Evolutionary conservation across 78 protist species (phyloP).

Genomic region (Chrysochromulina parva): DNA sequence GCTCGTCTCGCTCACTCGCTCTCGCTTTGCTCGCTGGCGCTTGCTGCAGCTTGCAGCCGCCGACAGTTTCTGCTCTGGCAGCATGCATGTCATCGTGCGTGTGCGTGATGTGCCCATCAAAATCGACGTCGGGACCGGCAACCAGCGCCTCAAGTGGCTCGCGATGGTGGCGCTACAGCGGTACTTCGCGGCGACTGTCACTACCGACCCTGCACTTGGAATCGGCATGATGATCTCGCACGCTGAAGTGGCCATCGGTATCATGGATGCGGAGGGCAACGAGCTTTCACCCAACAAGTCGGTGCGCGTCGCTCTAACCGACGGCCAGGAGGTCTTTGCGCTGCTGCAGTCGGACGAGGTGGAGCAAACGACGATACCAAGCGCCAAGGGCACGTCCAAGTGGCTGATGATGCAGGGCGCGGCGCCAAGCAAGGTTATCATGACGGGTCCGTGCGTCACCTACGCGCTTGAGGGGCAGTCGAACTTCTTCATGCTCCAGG

Average conservation of each 20-base stretch:
- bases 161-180: not conserved
- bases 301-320: not conserved
- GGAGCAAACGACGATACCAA: no score
- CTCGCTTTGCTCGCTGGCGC: no score
- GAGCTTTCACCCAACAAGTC: not conserved
- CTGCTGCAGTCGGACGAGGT: no score
- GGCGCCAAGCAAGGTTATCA: not conserved
- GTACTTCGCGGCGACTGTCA: not conserved
- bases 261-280: not conserved
- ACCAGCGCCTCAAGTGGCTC: slow-evolving; percentile 8
- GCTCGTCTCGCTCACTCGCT: no score
- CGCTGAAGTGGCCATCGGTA: not conserved
- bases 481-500: not conserved
- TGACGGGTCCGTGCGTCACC: not conserved
- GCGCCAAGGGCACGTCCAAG: not conserved
- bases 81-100: not conserved
- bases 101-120: not conserved
- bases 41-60: no score
- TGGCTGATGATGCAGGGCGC: not conserved
- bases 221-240: not conserved
- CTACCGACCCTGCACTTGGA: not conserved
- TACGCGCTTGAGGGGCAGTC: not conserved
- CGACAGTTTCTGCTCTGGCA: no score
- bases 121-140: not conserved
- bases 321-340: no score